Evolutionary conservation across 805 yeast genomes (phyloP).

Genomic region (Candida argentea): DNA sequence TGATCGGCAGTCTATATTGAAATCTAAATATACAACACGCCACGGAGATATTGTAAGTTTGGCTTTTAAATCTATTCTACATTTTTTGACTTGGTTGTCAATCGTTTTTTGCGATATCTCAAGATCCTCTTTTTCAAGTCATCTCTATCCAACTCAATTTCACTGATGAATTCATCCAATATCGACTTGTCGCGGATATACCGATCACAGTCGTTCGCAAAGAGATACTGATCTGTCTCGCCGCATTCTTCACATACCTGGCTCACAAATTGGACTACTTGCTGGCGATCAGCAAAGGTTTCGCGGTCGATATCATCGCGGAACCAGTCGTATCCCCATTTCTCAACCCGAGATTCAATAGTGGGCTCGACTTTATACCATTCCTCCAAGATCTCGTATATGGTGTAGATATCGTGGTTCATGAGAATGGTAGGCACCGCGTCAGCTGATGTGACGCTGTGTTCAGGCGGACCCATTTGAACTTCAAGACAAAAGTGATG

Average conservation of each 20-base stretch:
- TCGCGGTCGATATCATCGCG: conserved; percentile 8
- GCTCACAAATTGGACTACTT: conserved; percentile 5
- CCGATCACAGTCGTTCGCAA: conserved; percentile 7
- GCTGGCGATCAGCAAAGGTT: conserved; percentile 6
- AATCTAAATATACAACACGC: no score
- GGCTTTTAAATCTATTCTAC: no score
- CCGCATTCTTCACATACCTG: conserved; percentile 5
- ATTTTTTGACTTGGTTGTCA: not conserved
- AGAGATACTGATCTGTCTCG: conserved; percentile 4
- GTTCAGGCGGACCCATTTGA: not conserved
- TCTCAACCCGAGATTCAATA: conserved; percentile 4
- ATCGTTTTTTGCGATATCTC: conserved; percentile 4
- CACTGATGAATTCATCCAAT: conserved; percentile 9
- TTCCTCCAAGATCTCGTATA: conserved; percentile 7
- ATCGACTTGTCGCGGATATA: conserved; percentile 7
- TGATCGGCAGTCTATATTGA: no score
- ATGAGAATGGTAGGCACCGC: conserved; percentile 4
- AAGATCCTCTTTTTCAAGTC: conserved; percentile 5
- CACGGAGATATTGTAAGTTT: no score
- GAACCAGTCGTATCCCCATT: conserved; percentile 8
- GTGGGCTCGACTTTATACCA: conserved; percentile 7
- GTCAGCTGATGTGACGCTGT: not conserved
- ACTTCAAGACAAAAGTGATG: not conserved
- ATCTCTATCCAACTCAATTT: conserved; percentile 8
- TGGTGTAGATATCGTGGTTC: conserved; percentile 8